Conservation (phyloP, 2,329 filamentous ascomycete species). For the Westerdykella sp. region DNA sequence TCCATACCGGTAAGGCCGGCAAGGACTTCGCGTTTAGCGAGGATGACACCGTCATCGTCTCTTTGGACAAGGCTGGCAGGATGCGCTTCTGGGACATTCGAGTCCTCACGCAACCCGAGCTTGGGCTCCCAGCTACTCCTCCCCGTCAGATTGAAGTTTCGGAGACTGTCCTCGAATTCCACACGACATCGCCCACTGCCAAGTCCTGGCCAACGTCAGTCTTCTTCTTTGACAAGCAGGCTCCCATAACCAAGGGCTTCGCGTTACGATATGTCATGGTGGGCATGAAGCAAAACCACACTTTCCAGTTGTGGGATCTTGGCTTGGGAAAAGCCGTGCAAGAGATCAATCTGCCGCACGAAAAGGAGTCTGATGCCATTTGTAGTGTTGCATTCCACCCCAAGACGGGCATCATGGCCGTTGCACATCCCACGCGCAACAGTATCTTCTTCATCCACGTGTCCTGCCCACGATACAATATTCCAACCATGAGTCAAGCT, state of each 20-base stretch:
- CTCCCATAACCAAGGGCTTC: constrained; percentile 82
- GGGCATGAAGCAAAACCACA: constrained; percentile 98
- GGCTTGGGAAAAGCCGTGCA: constrained; percentile 92
- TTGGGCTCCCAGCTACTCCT: constrained; percentile 38
- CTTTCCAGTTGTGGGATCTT: constrained; percentile 96
- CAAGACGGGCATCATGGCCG: constrained; percentile 82
- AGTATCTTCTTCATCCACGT: constrained; percentile 96
- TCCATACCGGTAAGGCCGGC: constrained; percentile 94
- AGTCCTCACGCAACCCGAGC: constrained; percentile 55
- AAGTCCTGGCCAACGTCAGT: constrained; percentile 98
- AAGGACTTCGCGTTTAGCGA: constrained; percentile 98
- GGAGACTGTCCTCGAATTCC: constrained; percentile 77
- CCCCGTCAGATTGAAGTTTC: constrained; percentile 65
- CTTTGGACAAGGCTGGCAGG: constrained; percentile 90
- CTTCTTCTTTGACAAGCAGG: constrained; percentile 90
- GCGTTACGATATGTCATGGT: constrained; percentile 93
- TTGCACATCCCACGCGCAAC: constrained; percentile 94
- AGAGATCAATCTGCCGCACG: constrained; percentile 92
- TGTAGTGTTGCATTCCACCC: constrained; percentile 96
- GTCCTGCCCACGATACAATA: constrained; percentile 85
- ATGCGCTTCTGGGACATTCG: constrained; percentile 98
- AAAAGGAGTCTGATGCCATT: constrained; percentile 94
- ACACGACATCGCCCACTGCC: constrained; percentile 78
- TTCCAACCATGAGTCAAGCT: constrained; percentile 75
- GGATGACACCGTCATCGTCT: constrained; percentile 89